Base-by-base conservation (phyloP, 352 stramenopile species). In the Synura sp. region DNA sequence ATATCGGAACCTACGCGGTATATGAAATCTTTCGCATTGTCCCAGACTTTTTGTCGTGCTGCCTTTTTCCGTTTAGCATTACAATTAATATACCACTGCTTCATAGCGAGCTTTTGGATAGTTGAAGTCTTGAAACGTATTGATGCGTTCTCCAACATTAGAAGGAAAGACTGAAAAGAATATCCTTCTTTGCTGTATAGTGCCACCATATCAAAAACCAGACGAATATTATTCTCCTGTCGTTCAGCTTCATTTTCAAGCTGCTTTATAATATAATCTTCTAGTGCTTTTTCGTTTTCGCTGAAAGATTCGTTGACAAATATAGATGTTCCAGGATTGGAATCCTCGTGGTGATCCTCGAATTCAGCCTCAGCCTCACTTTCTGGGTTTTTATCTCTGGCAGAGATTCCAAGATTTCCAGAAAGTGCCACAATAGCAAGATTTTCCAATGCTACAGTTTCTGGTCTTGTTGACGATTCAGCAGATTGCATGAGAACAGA, bases 261-360 rank as follows among this genome's bases (percentile, higher is more conserved):
- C 53, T 67, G 53, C 53, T 67, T 67, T 67, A 67, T 67, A 67
- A 67, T 67, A 67, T 67, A 67, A 67, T 67, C 53, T 67, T 67
- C 53, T 67, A 67, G 53, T 67, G 53, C 53, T 67, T 67, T 67
- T 67, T 67, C 53, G 53, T 67, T 67, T 67, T 67, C 53, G 53
- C 53, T 67, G 53, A 67, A 67, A 67, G 53, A 67, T 67, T 67
- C 53, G 53, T 67, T 67, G 53, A 67, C 53, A 67, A 67, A 67
- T 67, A 67, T 67, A 67, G 53, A 67, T 67, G 53, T 67, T 67
- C 53, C 53, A 67, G 53, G 53, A 67, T 67, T 67, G 53, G 53
- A 67, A 67, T 67, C 53, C 53, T 67, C 53, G 53, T 67, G 53
- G 53, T 67, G 53, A 67, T 67, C 53, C 53, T 67, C 53, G 53